Evolutionary conservation across 2,329 filamentous ascomycete species (phyloP).

Genomic region (Keithomyces neogunnii): DNA sequence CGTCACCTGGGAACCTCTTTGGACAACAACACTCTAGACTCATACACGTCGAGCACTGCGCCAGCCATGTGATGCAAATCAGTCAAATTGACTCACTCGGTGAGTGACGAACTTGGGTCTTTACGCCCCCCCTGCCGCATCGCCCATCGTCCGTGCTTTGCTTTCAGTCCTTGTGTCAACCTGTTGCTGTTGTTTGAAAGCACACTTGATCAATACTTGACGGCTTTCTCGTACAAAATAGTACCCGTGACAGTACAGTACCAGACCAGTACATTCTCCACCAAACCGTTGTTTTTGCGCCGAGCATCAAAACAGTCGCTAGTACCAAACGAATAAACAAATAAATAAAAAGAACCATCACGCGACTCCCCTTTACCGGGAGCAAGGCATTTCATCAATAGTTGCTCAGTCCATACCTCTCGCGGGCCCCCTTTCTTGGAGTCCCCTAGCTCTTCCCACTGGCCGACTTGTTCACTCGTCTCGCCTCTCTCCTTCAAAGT

Average conservation of each 20-base stretch:
- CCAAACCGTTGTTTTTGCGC: background rate
- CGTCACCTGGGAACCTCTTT: background rate
- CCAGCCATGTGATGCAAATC: background rate
- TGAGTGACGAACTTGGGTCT: too few relatives aligned
- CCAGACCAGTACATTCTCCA: background rate
- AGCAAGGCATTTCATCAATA: background rate
- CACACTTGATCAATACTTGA: background rate
- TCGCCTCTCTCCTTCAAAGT: conserved; percentile 45
- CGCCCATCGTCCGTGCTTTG: too few relatives aligned
- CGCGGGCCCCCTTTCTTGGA: background rate
- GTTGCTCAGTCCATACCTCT: background rate
- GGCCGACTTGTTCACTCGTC: conserved; percentile 6
- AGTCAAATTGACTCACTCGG: too few relatives aligned
- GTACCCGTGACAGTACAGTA: background rate
- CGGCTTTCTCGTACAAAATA: background rate
- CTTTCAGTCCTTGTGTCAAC: too few relatives aligned
- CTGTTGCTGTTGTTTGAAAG: background rate
- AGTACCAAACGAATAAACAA: background rate
- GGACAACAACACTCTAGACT: background rate
- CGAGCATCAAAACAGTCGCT: background rate
- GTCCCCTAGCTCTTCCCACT: background rate
- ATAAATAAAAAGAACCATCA: background rate
- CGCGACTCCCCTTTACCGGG: background rate
- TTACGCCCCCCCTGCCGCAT: too few relatives aligned
- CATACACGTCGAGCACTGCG: background rate